Base-by-base conservation (phyloP, 2,329 filamentous ascomycete species). In the Aspergillus viridinutans region DNA sequence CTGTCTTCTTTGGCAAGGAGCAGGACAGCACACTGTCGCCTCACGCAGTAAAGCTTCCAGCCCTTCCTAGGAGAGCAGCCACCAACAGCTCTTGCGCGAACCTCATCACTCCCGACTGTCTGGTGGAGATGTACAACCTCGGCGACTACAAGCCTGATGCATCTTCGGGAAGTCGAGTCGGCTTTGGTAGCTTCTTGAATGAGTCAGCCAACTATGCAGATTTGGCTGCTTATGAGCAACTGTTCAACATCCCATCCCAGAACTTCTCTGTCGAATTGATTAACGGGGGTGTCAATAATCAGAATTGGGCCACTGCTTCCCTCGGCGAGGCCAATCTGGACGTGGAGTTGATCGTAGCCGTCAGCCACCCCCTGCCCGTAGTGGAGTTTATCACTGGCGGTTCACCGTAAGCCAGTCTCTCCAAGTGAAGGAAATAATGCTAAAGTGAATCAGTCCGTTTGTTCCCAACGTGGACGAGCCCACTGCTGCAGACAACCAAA, bases 281-380 rank as follows among this genome's bases (percentile, higher is more conserved):
- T 58, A 76, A 76, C 56, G 74, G 73, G 14, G 77, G 68, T 0
- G 60, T 69, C 26, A 73, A 79, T 53, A 70, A 79, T 60, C 77
- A 80, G 63, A 73, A 54, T 53, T 64, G 45, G 4, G 32, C 56
- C 25, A 57, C 74, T 6, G 70, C 76, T 45, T 77, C 82, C 53
- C 70, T 75, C 3, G 66, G 72, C 4, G 85, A 87, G 68, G 84
- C 81, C 25, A 84, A 86, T 56, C 76, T 87, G n/a, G 84, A 87
- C 61, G 78, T 81, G 17, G 78, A 85, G 67, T 78, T 81, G 21
- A 81, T 84, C 20, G 67, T 82, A n/a, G 80, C 79, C 28, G 79
- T 87, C 43, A 76, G 75, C 56, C 81, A 79, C 57, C 80, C 81
- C 2, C 83, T 80, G 4, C 80, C 80, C 4, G 78, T 85, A 49